A percentile compares a stretch with the other conserved stretches of the same genome.
These are phyloP conservation scores for Blastomyces silverae DNA, from an alignment of 2,329 filamentous ascomycete species.

Conservation along the genomic window DNA sequence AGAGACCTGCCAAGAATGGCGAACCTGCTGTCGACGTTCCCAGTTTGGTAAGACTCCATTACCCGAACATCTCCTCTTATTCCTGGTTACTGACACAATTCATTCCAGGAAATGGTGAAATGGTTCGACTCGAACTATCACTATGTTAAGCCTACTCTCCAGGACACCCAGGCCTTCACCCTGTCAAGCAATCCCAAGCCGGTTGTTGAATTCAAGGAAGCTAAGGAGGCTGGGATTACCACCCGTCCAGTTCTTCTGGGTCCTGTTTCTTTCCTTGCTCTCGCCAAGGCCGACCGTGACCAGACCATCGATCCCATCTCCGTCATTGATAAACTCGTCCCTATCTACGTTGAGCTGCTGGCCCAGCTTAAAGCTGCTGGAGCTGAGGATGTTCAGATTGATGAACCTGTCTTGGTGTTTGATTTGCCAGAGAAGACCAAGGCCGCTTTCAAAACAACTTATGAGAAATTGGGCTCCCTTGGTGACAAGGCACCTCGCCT, in stretches of 20 bases:
- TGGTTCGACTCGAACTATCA: slow-evolving; percentile 99
- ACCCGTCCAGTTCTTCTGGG: slow-evolving; percentile 94
- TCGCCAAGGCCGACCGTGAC: slow-evolving; percentile 96
- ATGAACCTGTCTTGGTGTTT: slow-evolving; percentile 94
- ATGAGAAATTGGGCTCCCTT: slow-evolving; percentile 70
- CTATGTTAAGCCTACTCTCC: slow-evolving; percentile 98
- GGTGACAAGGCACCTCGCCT: slow-evolving; percentile 79
- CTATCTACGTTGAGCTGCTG: slow-evolving; percentile 90
- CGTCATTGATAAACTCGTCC: slow-evolving; percentile 85
- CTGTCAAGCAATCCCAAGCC: slow-evolving; percentile 85
- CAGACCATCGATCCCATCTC: slow-evolving; percentile 90
- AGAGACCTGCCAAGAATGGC: slow-evolving; percentile 61
- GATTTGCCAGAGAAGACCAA: slow-evolving; percentile 86
- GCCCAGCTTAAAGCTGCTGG: slow-evolving; percentile 90
- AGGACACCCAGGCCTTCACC: slow-evolving; percentile 95
- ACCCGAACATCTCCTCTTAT: slow-evolving; percentile 13
- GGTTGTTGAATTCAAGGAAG: slow-evolving; percentile 88
- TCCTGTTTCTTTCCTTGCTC: slow-evolving; percentile 93
- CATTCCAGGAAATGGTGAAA: slow-evolving; percentile 86
- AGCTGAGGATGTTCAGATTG: slow-evolving; percentile 94
- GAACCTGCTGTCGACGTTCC: slow-evolving; percentile 69
- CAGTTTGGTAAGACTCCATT: slow-evolving; percentile 52
- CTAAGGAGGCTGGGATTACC: slow-evolving; percentile 88
- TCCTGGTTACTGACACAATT: slow-evolving; percentile 26
- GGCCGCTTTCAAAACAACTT: slow-evolving; percentile 95